Percentiles rank a stretch among this genome's conserved stretches.
phyloP scores from a whole-genome alignment of 2,329 filamentous ascomycete genomes.

The Aureobasidium sp. region DNA sequence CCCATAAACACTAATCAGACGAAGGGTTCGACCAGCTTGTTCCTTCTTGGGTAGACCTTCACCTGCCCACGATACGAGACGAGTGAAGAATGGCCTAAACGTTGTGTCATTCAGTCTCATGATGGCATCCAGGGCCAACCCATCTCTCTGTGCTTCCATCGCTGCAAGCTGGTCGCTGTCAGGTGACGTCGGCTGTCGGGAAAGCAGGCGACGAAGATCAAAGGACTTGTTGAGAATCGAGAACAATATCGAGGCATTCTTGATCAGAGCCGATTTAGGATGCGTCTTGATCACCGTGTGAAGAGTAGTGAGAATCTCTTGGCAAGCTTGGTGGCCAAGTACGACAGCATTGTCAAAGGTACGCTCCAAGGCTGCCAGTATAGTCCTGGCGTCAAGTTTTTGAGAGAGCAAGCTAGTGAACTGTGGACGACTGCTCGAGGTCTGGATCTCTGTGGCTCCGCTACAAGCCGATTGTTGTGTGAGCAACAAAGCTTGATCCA shows the following conservation, averaged over 20 bases:
- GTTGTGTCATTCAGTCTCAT: constrained; percentile 93
- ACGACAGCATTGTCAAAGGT: constrained; percentile 60
- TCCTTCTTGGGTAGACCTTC: constrained; percentile 56
- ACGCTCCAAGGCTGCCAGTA: constrained; percentile 63
- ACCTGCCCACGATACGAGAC: constrained; percentile 74
- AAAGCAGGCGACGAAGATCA: constrained; percentile 56
- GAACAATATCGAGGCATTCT: constrained; percentile 63
- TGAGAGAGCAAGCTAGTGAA: constrained; percentile 69
- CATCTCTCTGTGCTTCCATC: constrained; percentile 51
- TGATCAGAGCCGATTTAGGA: constrained; percentile 68
- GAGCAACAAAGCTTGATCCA: constrained; percentile 62
- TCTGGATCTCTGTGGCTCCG: constrained; percentile 10
- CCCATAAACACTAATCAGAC: constrained; percentile 69
- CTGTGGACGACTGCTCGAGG: constrained; percentile 50
- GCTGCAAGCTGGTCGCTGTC: constrained; percentile 40
- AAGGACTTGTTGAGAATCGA: constrained; percentile 49
- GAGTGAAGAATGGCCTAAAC: constrained; percentile 84
- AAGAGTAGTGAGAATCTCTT: constrained; percentile 62
- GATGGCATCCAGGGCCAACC: constrained; percentile 68
- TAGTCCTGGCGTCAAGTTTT: constrained; percentile 66
- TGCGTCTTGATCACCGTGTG: constrained; percentile 66
- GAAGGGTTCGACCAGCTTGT: constrained; percentile 46
- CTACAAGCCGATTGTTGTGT: constrained; percentile 60
- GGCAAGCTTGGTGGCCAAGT: constrained; percentile 42
- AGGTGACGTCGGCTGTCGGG: constrained; percentile 46